phyloP scores from a whole-genome alignment of 2,329 filamentous ascomycete genomes.

The Penicillium sp. region DNA sequence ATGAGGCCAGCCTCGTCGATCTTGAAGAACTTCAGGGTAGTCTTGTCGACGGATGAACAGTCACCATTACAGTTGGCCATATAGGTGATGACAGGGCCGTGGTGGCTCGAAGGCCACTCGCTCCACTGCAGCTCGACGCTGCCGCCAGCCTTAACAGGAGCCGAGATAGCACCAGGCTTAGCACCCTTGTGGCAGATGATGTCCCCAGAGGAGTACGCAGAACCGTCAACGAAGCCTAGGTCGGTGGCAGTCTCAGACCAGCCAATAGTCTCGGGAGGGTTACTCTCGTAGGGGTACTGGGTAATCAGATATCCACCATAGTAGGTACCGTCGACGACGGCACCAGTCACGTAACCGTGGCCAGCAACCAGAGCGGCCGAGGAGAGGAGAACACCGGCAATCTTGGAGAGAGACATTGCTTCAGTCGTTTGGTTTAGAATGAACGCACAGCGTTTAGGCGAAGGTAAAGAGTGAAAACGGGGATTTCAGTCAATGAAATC shows the following conservation, averaged over 20 bases:
- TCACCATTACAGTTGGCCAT: constrained; percentile 62
- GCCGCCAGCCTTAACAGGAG: constrained; percentile 62
- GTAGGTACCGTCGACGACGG: constrained; percentile 39
- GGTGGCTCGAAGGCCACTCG: constrained; percentile 65
- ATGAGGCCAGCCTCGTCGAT: constrained; percentile 60
- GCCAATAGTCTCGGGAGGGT: constrained; percentile 51
- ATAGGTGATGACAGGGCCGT: constrained; percentile 67
- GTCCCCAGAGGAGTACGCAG: constrained; percentile 51
- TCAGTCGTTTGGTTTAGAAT: constrained; percentile 14
- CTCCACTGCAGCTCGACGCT: constrained; percentile 64
- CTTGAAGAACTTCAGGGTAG: constrained; percentile 63
- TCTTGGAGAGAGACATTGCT: constrained; percentile 39
- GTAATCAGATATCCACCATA: constrained; percentile 46
- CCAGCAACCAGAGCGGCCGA: constrained; percentile 41
- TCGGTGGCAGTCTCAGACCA: constrained; percentile 58
- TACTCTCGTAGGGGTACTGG: constrained; percentile 36
- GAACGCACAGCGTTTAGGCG: constrained; percentile 35
- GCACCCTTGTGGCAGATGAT: constrained; percentile 66
- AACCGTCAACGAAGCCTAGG: constrained; percentile 55
- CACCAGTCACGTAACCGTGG: constrained; percentile 43
- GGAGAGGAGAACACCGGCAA: constrained; percentile 36
- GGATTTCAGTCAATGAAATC: constrained; percentile 41
- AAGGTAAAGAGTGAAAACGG: constrained; percentile 33
- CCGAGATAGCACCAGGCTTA: constrained; percentile 53
- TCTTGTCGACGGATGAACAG: constrained; percentile 58